These are phyloP conservation scores for Coleophoma cylindrospora DNA, from an alignment of 2,329 filamentous ascomycete species.

Conservation along the genomic window DNA sequence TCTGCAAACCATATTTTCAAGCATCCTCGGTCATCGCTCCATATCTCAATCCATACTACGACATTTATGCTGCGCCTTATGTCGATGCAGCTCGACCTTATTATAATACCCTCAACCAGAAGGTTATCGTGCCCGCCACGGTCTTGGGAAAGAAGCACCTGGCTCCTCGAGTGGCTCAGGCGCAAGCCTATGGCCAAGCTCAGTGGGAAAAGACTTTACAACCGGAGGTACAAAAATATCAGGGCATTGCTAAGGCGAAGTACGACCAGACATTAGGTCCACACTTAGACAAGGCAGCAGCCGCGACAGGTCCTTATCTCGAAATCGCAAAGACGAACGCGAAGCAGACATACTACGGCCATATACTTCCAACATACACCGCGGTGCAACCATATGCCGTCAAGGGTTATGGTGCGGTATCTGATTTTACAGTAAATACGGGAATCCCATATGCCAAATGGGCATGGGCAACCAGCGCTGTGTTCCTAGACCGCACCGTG, in stretches of 20 bases:
- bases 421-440: conserved; percentile 62
- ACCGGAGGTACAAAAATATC: conserved; percentile 66
- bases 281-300: conserved; percentile 59
- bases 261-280: conserved; percentile 72
- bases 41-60: conserved; percentile 79
- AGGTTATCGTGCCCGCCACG: conserved; percentile 64
- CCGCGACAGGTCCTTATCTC: conserved; percentile 66
- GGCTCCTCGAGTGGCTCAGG: conserved; percentile 66
- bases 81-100: conserved; percentile 75
- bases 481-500: conserved; percentile 70
- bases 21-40: conserved; percentile 60
- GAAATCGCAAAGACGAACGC: conserved; percentile 57
- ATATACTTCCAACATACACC: conserved; percentile 71
- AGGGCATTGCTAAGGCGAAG: conserved; percentile 52
- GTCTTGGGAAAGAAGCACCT: conserved; percentile 67
- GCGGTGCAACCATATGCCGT: conserved; percentile 69
- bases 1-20: conserved; percentile 81
- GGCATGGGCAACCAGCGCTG: conserved; percentile 62
- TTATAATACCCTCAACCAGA: conserved; percentile 54
- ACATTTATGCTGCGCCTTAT: conserved; percentile 78
- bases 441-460: conserved; percentile 68
- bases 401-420: conserved; percentile 62
- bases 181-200: conserved; percentile 56
- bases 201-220: conserved; percentile 78
- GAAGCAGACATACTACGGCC: conserved; percentile 64